Base-by-base conservation (phyloP, 2,329 filamentous ascomycete genomes). In the Dactylellina drechsleri region DNA sequence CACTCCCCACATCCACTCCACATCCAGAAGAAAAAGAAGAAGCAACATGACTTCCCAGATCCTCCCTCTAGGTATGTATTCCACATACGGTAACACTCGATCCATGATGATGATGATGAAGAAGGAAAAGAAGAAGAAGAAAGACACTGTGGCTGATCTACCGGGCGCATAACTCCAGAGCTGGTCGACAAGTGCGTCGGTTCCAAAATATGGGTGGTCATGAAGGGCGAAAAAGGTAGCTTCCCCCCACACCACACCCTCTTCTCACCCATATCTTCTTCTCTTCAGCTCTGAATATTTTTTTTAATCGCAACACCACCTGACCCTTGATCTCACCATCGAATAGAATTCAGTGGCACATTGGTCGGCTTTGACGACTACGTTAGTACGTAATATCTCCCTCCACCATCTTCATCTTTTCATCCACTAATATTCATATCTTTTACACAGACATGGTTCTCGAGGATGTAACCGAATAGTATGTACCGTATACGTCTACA, bases 181-280 rank as follows among this genome's bases (percentile, higher is more conserved):
- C 89, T 99, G 81, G 98, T 99, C 83, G 95, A 99, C 85, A 97
- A 97, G 84, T 99, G 95, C 82, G 93, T 99, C 78, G 95, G 95
- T 76, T 98, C 93, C 65, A 91, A 91, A 80, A 98, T 99, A 83
- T 97, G 94, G 93, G 93, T 99, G 77, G 89, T 99, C 80, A 99
- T 99, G 95, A 99, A 99, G 84, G 92, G 93, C 78, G 95, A 98
- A 82, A 98, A 97, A 86, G 95, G 95, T 96, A 84, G 41, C 82
- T 76, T 47, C 47, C 16, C 5, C 43, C 20, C 20, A 61, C 50
- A 76, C 79, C 58, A 79, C 41, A 31, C 47, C 31, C 13, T 57
- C 16, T 23, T n/a, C n/a, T n/a, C n/a, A n/a, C n/a, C n/a, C n/a
- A n/a, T n/a, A n/a, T n/a, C n/a, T n/a, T 26, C 20, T 60, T 41